Conservation (phyloP, 805 yeast genomes). For the Wickerhamomyces bisporus region DNA sequence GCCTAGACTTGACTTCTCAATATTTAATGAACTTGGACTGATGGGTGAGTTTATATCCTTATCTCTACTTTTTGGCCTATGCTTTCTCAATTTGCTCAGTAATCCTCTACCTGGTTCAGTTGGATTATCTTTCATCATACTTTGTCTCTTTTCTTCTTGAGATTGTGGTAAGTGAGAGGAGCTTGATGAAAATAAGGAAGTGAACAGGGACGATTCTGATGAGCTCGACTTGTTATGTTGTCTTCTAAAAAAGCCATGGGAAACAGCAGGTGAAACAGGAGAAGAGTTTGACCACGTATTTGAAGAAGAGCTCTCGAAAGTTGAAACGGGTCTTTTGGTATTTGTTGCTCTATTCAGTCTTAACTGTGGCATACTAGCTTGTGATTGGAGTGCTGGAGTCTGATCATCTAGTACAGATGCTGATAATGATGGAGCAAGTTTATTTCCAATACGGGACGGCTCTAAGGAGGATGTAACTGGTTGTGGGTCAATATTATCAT, state of each 20-base stretch:
- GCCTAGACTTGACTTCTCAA: conserved; percentile 6
- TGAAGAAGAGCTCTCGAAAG: conserved; percentile 29
- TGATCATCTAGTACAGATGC: conserved; percentile 14
- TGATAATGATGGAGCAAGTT: conserved; percentile 30
- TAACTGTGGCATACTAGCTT: background rate
- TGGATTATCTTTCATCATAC: conserved; percentile 3
- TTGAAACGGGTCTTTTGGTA: conserved; percentile 31
- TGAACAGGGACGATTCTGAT: conserved; percentile 45
- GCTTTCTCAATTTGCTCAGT: conserved; percentile 18
- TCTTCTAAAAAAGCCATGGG: conserved; percentile 50
- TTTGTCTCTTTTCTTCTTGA: conserved; percentile 14
- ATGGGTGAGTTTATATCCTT: conserved; percentile 15
- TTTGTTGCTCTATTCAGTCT: conserved; percentile 2
- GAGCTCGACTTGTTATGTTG: conserved; percentile 65
- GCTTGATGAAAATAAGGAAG: conserved; percentile 34
- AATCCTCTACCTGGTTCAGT: conserved; percentile 15
- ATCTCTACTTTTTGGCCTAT: conserved; percentile 11
- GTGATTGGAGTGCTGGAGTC: background rate
- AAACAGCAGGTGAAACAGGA: conserved; percentile 30
- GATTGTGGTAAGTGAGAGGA: conserved; percentile 18
- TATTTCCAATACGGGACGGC: conserved; percentile 3
- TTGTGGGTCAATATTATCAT: conserved; percentile 10
- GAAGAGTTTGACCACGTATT: conserved; percentile 22
- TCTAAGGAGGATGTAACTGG: conserved; percentile 25
- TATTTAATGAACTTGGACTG: conserved; percentile 11